Evolutionary conservation across 495 filamentous ascomycete genomes (phyloP), one percentile per base, ranked within the genome.

Genomic region (Alectoria sarmentosa): DNA sequence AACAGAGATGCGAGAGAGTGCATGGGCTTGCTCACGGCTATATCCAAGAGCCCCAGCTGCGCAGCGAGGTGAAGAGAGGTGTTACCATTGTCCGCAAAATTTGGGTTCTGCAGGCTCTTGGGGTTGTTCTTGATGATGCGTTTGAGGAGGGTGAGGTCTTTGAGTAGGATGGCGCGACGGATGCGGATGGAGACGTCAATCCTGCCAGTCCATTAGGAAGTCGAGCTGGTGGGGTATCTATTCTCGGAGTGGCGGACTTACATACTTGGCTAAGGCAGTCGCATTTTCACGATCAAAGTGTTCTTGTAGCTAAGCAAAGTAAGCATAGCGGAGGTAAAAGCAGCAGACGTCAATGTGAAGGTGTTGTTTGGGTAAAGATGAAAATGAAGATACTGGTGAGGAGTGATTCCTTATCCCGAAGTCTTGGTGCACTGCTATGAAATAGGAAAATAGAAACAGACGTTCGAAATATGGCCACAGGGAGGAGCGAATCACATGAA

Each of bases 11-110:
- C n/a, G n/a, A 28, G 46, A 34, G 26, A 11, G 21, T 23, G 17
- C 4, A n/a, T n/a, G n/a, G 48, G 26, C 48, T 34, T 37, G 70
- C 74, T 38, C 66, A 80, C 74, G 72, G 82, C 83, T 66, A 92
- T 86, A 21, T 81, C 71, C 17, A 84, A 73, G 68, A 85, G 81
- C n/a, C 89, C 89, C 57, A 88, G 80, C 38, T 80, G 78, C 34
- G 86, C 86, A 37, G 89, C 86, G 13, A 94, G 80, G 74, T 95
- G 90, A 15, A 95, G 81, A 56, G 83, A 88, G 19, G 90, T 92
- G 74, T 92, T 91, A 68, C 77, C 74, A 65, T 80, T 74, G 67
- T 82, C 76, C 15, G 60, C 77, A 70, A 81, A 79, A 73, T 91
- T 88, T 2, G 89, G 87, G 72, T 91, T 90, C 70, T 84, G 83